Base-by-base conservation (phyloP, 306 rosid species). In the Acacia crassicarpa region DNA sequence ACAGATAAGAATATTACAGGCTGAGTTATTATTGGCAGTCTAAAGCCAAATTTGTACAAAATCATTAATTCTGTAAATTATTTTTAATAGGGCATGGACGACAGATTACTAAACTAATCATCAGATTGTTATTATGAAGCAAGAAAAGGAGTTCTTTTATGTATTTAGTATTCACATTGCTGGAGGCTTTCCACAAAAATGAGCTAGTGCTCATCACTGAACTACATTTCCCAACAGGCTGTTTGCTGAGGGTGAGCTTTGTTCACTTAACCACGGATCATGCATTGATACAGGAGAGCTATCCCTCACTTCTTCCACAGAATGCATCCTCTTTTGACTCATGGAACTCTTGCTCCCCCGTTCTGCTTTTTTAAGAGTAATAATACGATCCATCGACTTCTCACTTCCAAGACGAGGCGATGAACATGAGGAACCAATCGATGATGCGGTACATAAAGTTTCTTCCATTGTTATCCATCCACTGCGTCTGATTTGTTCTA, bases 181-280 rank as follows among this genome's bases (percentile, higher is more conserved):
- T n/a, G 63, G 73, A 45, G 49, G 75, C 59, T 53, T 80, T 54
- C 74, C 69, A 76, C 74, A 51, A 44, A 70, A 77, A 73, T 56
- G 2, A 80, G 81, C 75, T 30, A n/a, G 41, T 69, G 33, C 6
- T n/a, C 41, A 89, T 92, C 91, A 92, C 56, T 84, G 92, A 58
- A 83, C 86, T 38, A 84, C 89, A 48, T 91, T 92, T 69, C 91
- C 94, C 92, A 96, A 82, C 87, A 93, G 89, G 87, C 94, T 92
- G 83, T 89, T 96, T 76, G 98, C 74, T 81, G 99, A 96, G 79
- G 98, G 97, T 73, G 99, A 93, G 90, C 99, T 93, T 16, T 87
- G 94, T 77, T 88, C 95, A 87, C 98, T 96, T 19, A 91, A 87
- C 99, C 99, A 96, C 76, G 93, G 97, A 81, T 92, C 94, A 9